Evolutionary conservation across 495 filamentous ascomycete species (phyloP), one percentile per base, ranked within the genome.

Genomic region (Trichoderma virens): DNA sequence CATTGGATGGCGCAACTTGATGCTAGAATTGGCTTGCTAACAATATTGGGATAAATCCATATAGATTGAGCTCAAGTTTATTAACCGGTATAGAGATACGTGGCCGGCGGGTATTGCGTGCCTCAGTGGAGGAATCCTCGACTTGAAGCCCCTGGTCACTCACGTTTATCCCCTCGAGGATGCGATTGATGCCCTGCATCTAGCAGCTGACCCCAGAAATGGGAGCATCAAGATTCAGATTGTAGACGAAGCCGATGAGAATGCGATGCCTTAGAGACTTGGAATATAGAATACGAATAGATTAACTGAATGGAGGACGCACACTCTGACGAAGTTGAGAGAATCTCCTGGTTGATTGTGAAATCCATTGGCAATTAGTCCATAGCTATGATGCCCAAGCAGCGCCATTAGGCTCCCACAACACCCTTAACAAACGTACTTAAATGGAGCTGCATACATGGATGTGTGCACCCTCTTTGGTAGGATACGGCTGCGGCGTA

Each of bases 81-180:
- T 86, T 63, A 86, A 87, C 62, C 79, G 85, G n/a, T 88, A 87
- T 65, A 72, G 76, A 31, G 83, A 87, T 66, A 86, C 84, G 0
- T 88, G 85, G 84, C 83, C 84, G 4, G 78, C 78, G 0, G 83
- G 79, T 0, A 84, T 88, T 47, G 69, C 72, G 25, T 75, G 71
- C 43, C 63, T 82, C 62, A 75, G 56, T 68, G 79, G 81, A 16
- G 80, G 78, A 0, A 76, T 86, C n/a, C 59, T 87, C 20, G 79
- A 87, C 62, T 71, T 87, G 54, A 75, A 80, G 47, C 73, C 72
- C 32, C 56, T 83, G 51, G 75, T 82, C 0, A 79, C 79, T 23
- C 80, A 83, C 66, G 78, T 74, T 2, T 85, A 83, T 65, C 79
- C 82, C 3, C 71, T 88, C 25, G 83, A 86, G 67, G 75, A 78